Evolutionary conservation across 768 basidiomycete species (phyloP), one percentile per base, ranked within the genome.

Genomic region (Dacryopinax primogenitus): DNA sequence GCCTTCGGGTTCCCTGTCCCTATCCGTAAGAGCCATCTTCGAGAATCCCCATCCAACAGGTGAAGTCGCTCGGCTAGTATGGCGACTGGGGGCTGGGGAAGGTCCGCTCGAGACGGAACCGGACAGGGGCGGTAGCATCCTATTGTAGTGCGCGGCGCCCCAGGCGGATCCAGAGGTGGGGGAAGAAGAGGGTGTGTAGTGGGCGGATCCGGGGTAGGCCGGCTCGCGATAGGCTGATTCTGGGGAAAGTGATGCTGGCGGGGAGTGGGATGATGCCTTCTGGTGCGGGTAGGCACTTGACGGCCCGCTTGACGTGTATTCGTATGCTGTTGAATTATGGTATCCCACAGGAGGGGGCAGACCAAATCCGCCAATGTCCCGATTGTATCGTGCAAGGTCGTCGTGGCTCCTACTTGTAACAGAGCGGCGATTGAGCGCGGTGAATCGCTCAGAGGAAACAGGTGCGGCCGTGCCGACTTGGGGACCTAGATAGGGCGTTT

Each of bases 401-500:
- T 58, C 51, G 51, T 58, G 51, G 26, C 51, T 58, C 26, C 51
- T 58, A 30, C 51, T 58, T 6, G 51, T 58, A 33, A 64, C 32
- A 30, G 28, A 62, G 21, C 30, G 35, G 63, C 33, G 37, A 15
- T 36, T 23, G 30, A 26, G 33, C 62, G 33, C 37, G 61, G 62
- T 36, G 67, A 26, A 51, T 33, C 35, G 30, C 13, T 33, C 63
- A 33, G 21, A 65, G 33, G 34, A 41, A n/a, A 37, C 26, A 4
- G 41, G 63, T 15, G 45, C 39, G 37, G 67, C 35, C 36, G 51
- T 34, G 62, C 64, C 47, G 37, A 61, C 41, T 26, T 66, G 62
- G 23, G 39, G 45, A 35, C 65, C 33, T 63, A 65, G 36, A 51
- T 36, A 69, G 7, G 71, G 74, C 26, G 73, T 73, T 4, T 70